Evolutionary conservation across 2,329 filamentous ascomycete genomes (phyloP), one percentile per base, ranked within the genome.

Genomic region (Fusarium falciforme): DNA sequence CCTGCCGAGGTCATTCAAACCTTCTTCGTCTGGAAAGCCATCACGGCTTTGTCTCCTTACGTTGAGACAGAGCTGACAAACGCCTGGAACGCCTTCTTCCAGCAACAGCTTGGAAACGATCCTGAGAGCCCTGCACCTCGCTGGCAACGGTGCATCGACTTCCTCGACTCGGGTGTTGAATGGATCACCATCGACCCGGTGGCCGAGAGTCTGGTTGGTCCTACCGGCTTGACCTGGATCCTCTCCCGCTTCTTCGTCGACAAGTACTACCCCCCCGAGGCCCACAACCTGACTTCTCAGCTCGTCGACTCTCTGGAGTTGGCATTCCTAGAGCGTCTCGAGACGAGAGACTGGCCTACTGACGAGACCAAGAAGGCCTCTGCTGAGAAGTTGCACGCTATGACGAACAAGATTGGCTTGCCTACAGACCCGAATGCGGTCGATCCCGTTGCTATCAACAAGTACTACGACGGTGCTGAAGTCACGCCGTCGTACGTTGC

Each of bases 261-360:
- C 70, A 89, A 89, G 58, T 87, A 91, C 1, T 94, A 94, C 76
- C 90, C 91, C 0, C 87, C 91, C 14, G 87, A 90, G 22, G 91
- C 91, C 0, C 93, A 93, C 78, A 82, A 89, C 5, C 89, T 93
- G 54, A 91, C 91, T 17, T 90, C 93, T 67, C 87, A 90, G 63
- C 91, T 95, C 73, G 88, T 94, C n/a, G 88, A 88, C 11, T 90
- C 93, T 72, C 92, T 94, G 79, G 93, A 93, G 80, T 85, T 88
- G 17, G 87, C 89, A 22, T 94, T 94, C 75, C 87, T 88, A 4
- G 79, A 89, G 66, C 92, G 89, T 67, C 82, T 93, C 54, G 84
- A 88, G 38, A 81, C 83, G 4, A 89, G 89, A 1, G 82, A 86
- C 17, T 94, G 92, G 92, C 92, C 93, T 88, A 89, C 90, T 49